phyloP scores from a whole-genome alignment of 2,329 filamentous ascomycete species.

The Neonectria coccinea region DNA sequence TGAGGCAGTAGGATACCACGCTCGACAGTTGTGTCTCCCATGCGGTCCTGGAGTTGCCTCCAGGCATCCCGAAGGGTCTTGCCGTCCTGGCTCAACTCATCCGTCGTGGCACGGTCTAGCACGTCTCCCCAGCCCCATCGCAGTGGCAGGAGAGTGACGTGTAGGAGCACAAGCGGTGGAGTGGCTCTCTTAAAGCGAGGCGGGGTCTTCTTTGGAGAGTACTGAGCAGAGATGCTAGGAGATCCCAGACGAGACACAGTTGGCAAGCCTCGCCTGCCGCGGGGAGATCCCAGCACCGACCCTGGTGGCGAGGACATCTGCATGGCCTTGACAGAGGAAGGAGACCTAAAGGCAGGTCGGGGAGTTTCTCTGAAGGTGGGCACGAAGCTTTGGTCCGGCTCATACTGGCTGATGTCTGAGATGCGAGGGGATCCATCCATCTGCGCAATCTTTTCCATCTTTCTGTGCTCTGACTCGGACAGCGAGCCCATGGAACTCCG shows the following conservation, averaged over 20 bases:
- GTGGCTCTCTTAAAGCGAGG: conserved; percentile 67
- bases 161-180: conserved; percentile 79
- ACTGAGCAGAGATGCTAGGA: conserved; percentile 63
- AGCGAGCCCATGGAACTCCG: conserved; percentile 68
- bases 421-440: conserved; percentile 55
- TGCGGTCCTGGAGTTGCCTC: conserved; percentile 75
- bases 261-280: conserved; percentile 62
- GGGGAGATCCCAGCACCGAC: conserved; percentile 67
- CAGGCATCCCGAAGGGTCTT: conserved; percentile 71
- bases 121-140: conserved; percentile 72
- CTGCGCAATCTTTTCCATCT: conserved; percentile 50
- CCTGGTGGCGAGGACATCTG: conserved; percentile 77
- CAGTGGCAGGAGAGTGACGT: conserved; percentile 80
- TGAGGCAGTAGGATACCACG: conserved; percentile 82
- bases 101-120: conserved; percentile 57
- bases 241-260: conserved; percentile 70
- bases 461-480: conserved; percentile 51
- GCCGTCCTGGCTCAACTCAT: conserved; percentile 58
- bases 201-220: conserved; percentile 69
- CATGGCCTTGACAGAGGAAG: conserved; percentile 76
- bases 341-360: conserved; percentile 75
- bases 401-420: conserved; percentile 64
- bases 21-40: conserved; percentile 78
- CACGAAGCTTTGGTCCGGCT: conserved; percentile 59
- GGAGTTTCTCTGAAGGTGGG: conserved; percentile 69